Base-by-base conservation (phyloP, 441 rosid species). In the Pelargonium fulgidum region DNA sequence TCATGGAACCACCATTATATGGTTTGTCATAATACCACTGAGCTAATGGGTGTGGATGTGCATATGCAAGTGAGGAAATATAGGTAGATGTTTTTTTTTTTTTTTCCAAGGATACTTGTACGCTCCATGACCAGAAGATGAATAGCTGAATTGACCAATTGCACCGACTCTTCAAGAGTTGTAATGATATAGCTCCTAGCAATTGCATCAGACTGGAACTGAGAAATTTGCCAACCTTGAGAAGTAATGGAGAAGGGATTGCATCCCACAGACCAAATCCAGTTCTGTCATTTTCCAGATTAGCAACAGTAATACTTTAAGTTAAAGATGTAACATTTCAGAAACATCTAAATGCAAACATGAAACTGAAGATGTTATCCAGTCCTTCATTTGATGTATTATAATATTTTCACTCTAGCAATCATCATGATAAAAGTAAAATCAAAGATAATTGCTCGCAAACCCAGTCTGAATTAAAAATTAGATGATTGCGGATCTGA, bases 191-290 rank as follows among this genome's bases (percentile, higher is more conserved):
- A 95, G 78, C 97, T 95, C 70, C 97, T 86, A 72, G 89, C 97
- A 81, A 95, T 86, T 66, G 95, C 80, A 84, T 95, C 98, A 13
- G 88, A 85, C 64, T 95, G 98, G 81, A 95, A 92, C 67, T 80
- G 88, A 62, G 99, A 92, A 66, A 92, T 62, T 62, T 80, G 89
- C 98, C 98, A 92, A 44, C 99, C 92, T 81, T 81, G 90, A 73
- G 99, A 89, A 72, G 93, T 89, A 63, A 85, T 69, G 68, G 97
- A 87, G 76, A 90, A 87, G 24, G 96, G 96, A 79, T 85, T 92
- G 84, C 95, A 89, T 62, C 99, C 99, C 66, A 92, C 96, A 7
- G 97, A 92, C 99, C 99, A 95, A 68, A 85, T 79, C 99, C 98
- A 95, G 62, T 89, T 96, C 99, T 95, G 84, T 66, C 69, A 83